phyloP scores from a whole-genome alignment of 2,329 filamentous ascomycete genomes.

The Lecanicillium sp. region DNA sequence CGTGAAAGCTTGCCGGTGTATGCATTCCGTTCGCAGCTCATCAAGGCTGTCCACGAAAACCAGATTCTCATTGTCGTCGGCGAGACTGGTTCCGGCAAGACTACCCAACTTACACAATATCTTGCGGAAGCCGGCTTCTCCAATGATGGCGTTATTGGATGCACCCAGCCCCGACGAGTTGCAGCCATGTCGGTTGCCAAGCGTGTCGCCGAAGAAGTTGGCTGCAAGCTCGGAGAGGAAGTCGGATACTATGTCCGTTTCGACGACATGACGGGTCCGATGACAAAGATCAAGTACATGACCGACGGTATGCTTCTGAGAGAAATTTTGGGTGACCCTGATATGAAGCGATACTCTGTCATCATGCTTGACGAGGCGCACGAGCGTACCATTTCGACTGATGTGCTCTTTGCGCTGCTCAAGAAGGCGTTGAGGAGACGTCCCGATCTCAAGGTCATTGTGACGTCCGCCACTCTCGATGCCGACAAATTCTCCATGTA shows the following conservation, averaged over 20 bases:
- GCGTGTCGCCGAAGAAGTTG: slow-evolving; percentile 92
- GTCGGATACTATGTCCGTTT: slow-evolving; percentile 98
- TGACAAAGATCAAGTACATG: slow-evolving; percentile 98
- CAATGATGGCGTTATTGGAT: slow-evolving; percentile 84
- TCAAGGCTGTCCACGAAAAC: slow-evolving; percentile 80
- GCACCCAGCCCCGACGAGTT: slow-evolving; percentile 93
- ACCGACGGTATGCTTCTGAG: slow-evolving; percentile 97
- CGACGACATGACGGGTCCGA: slow-evolving; percentile 82
- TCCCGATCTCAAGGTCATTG: slow-evolving; percentile 87
- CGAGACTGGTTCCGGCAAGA: slow-evolving; percentile 96
- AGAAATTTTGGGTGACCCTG: slow-evolving; percentile 88
- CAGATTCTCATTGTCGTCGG: slow-evolving; percentile 94
- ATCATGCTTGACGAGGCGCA: slow-evolving; percentile 99
- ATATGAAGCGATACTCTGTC: slow-evolving; percentile 83
- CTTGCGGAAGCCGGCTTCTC: slow-evolving; percentile 88
- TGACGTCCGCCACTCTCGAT: slow-evolving; percentile 92
- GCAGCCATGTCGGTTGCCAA: slow-evolving; percentile 97
- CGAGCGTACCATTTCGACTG: slow-evolving; percentile 92
- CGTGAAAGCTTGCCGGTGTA: slow-evolving; percentile 84
- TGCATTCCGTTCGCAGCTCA: slow-evolving; percentile 78
- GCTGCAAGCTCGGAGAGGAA: slow-evolving; percentile 82
- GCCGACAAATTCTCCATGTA: slow-evolving; percentile 97
- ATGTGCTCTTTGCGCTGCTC: slow-evolving; percentile 87
- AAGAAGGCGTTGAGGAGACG: slow-evolving; percentile 88
- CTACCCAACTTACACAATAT: slow-evolving; percentile 92